A percentile compares a stretch with the other conserved stretches of the same genome.
phyloP scores from a whole-genome alignment of 345 rosid genomes.

The Physaria fendleri region DNA sequence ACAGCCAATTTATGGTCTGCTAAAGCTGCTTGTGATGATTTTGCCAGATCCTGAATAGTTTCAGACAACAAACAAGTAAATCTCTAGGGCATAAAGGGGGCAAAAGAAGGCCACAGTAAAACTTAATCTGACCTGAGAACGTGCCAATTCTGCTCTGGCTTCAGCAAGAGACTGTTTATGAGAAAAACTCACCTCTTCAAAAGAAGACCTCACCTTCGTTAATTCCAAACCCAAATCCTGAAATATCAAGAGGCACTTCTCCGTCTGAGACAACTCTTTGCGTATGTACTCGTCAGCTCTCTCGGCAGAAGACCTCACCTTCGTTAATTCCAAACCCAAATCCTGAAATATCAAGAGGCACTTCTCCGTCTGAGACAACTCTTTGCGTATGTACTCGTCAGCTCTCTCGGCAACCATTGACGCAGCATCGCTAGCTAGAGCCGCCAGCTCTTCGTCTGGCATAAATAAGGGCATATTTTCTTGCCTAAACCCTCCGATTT shows the following conservation, averaged over 20 bases:
- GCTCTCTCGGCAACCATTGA: slow-evolving; percentile 67
- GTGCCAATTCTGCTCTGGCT: slow-evolving; percentile 59
- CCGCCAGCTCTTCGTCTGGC: slow-evolving; percentile 77
- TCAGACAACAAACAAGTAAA: too few species aligned
- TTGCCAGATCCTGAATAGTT: too few species aligned
- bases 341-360: slow-evolving; percentile 67
- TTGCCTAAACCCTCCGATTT: slow-evolving; percentile 19
- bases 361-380: slow-evolving; percentile 94
- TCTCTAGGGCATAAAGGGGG: too few species aligned
- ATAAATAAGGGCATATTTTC: slow-evolving; percentile 68
- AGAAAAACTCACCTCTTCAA: slow-evolving; percentile 68
- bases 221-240: slow-evolving; percentile 61
- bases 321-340: slow-evolving; percentile 54
- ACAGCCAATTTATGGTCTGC: too few species aligned
- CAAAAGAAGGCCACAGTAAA: too few species aligned
- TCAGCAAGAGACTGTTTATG: slow-evolving; percentile 60
- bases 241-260: slow-evolving; percentile 77
- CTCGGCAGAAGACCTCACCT: slow-evolving; percentile 54
- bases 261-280: slow-evolving; percentile 91
- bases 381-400: slow-evolving; percentile 61
- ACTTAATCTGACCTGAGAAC: too few species aligned
- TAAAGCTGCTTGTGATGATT: too few species aligned
- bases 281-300: slow-evolving; percentile 94
- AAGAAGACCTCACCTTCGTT: slow-evolving; percentile 58
- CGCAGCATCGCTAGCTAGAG: slow-evolving; percentile 52